These are phyloP conservation scores for Corynespora cassiicola DNA, from an alignment of 2,329 filamentous ascomycete genomes.

Conservation along the genomic window DNA sequence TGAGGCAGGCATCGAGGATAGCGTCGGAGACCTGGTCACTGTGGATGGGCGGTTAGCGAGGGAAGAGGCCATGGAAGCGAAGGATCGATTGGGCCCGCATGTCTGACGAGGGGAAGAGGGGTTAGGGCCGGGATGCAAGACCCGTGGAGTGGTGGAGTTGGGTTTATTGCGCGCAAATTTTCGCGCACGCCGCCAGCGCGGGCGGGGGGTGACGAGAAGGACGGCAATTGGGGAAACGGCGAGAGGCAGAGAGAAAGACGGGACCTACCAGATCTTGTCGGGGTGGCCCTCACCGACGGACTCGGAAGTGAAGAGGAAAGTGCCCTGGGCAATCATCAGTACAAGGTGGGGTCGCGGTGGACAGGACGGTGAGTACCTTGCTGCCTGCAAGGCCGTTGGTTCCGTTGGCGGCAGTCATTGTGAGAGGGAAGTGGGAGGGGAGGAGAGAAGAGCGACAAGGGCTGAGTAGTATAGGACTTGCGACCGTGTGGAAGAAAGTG, in stretches of 20 bases:
- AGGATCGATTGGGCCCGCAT: background rate
- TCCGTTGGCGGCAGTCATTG: conserved; percentile 35
- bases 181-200: background rate
- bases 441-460: conserved; percentile 23
- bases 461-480: conserved; percentile 49
- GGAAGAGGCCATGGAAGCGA: conserved; percentile 11
- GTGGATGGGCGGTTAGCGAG: conserved; percentile 6
- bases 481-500: conserved; percentile 35
- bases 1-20: conserved; percentile 96
- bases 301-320: conserved; percentile 59
- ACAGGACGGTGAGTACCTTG: conserved; percentile 28
- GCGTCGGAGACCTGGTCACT: conserved; percentile 97
- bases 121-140: conserved; percentile 1
- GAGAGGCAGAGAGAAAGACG: conserved; percentile 2
- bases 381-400: conserved; percentile 22
- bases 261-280: conserved; percentile 83
- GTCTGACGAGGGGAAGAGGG: background rate
- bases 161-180: too few relatives aligned
- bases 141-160: background rate
- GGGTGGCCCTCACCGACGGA: conserved; percentile 70
- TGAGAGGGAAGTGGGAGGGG: conserved; percentile 19
- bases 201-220: conserved; percentile 5
- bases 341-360: conserved; percentile 13
- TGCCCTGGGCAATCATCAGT: conserved; percentile 36
- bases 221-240: conserved; percentile 1